A percentile compares a stretch with the other conserved stretches of the same genome.
Evolutionary conservation across 78 protist genomes (phyloP).

Genomic region (Dictyostelium intermedium): DNA sequence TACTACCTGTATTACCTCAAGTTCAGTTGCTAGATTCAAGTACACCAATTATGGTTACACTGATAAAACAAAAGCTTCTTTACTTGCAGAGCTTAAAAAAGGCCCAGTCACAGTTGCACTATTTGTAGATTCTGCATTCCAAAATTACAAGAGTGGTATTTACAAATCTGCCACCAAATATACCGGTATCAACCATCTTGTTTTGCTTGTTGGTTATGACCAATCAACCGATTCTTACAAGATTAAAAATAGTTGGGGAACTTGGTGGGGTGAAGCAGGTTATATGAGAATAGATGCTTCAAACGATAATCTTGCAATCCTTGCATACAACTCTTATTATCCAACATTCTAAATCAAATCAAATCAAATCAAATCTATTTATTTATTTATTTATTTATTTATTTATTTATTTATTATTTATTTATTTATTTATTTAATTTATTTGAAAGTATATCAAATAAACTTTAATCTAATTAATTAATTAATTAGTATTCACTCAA

Average conservation of each 20-base stretch:
- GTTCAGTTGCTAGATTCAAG: not conserved
- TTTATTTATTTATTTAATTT: not conserved
- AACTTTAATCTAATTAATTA: not conserved
- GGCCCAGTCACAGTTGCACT: conserved; percentile 35
- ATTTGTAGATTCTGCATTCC: conserved; percentile 44
- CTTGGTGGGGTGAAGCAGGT: conserved; percentile 39
- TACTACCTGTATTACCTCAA: not conserved
- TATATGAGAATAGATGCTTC: not conserved
- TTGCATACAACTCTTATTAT: not conserved
- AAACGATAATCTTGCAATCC: conserved; percentile 31
- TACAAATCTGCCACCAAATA: conserved; percentile 22
- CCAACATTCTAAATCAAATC: conserved; percentile 15
- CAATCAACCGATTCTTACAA: not conserved
- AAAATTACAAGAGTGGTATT: conserved; percentile 23
- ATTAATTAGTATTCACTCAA: not conserved
- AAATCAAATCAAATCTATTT: not conserved
- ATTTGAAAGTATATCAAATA: not conserved
- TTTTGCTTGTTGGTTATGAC: conserved; percentile 24
- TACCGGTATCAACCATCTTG: conserved; percentile 27
- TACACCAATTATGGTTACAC: not conserved
- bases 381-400: conserved; percentile 5
- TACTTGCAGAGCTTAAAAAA: conserved; percentile 24
- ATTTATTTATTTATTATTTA: not conserved
- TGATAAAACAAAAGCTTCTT: conserved; percentile 10
- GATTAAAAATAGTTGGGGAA: conserved; percentile 26